Evolutionary conservation across 768 basidiomycete genomes (phyloP).

Genomic region (Hericium rajendrae): DNA sequence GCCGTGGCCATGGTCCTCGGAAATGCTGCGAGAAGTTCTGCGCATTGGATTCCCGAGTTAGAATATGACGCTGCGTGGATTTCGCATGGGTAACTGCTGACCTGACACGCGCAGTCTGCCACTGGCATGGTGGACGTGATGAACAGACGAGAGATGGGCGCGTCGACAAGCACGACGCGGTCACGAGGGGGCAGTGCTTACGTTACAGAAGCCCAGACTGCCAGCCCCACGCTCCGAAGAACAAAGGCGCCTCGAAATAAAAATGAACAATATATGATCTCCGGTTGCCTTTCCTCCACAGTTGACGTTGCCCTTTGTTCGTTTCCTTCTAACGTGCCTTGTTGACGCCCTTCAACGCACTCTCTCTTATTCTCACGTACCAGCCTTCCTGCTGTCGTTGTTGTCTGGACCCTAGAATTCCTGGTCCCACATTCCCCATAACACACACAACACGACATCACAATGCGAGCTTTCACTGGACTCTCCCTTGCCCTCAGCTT

Average conservation of each 20-base stretch:
- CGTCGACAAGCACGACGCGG: not conserved
- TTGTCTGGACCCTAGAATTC: not conserved
- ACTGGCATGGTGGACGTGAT: no score
- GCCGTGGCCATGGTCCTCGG: no score
- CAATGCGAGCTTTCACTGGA: not conserved
- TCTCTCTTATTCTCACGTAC: not conserved
- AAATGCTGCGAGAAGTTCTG: no score
- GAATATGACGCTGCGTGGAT: no score
- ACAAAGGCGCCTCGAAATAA: not conserved
- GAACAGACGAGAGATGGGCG: no score
- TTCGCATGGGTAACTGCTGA: no score
- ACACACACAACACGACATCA: not conserved
- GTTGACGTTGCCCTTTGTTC: not conserved
- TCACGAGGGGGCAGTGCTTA: not conserved
- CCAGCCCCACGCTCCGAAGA: not conserved
- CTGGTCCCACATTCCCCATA: no score
- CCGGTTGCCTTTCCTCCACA: not conserved
- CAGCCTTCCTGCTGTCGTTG: not conserved
- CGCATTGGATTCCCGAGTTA: no score
- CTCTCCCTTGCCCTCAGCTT: not conserved
- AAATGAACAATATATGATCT: not conserved
- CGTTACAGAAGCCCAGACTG: not conserved
- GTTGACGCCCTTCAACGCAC: conserved; percentile 3
- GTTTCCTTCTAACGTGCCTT: not conserved
- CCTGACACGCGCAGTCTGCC: no score